Evolutionary conservation across 208 protist genomes (phyloP).

Genomic region (Blechomonas ayalai): DNA sequence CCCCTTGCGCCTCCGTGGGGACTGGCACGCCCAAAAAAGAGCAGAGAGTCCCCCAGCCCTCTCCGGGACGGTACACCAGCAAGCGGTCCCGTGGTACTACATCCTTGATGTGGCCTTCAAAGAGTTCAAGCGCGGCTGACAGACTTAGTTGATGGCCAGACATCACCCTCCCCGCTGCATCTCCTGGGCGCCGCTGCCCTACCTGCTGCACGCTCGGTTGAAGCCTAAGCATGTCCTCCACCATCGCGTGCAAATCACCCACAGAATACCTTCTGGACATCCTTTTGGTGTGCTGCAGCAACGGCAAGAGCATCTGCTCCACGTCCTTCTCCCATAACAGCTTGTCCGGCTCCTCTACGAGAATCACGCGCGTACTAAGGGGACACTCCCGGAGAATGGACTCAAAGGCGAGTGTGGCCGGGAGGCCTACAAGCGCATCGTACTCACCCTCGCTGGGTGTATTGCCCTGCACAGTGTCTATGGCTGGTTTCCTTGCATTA

Average conservation of each 20-base stretch:
- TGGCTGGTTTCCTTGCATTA: not conserved
- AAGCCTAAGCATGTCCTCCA: constrained; percentile 49
- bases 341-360: constrained; percentile 80
- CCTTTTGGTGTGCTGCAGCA: constrained; percentile 33
- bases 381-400: constrained; percentile 61
- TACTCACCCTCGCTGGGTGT: constrained; percentile 9
- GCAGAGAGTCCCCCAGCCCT: constrained; percentile 80
- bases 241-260: constrained; percentile 37
- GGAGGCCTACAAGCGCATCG: constrained; percentile 72
- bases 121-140: constrained; percentile 44
- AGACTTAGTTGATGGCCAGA: constrained; percentile 19
- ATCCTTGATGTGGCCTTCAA: constrained; percentile 68
- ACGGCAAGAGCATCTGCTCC: constrained; percentile 25
- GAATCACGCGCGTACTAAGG: constrained; percentile 64
- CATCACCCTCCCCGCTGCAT: constrained; percentile 13
- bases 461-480: not conserved
- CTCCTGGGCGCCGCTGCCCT: constrained; percentile 1
- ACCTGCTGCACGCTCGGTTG: constrained; percentile 8
- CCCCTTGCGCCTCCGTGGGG: constrained; percentile 10
- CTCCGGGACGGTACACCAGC: constrained; percentile 58
- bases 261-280: constrained; percentile 9
- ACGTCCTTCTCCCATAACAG: constrained; percentile 57
- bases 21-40: constrained; percentile 45
- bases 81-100: constrained; percentile 67
- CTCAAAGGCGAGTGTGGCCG: constrained; percentile 75